phyloP scores from a whole-genome alignment of 257 asterid species.

The Orobanche coerulescens region DNA sequence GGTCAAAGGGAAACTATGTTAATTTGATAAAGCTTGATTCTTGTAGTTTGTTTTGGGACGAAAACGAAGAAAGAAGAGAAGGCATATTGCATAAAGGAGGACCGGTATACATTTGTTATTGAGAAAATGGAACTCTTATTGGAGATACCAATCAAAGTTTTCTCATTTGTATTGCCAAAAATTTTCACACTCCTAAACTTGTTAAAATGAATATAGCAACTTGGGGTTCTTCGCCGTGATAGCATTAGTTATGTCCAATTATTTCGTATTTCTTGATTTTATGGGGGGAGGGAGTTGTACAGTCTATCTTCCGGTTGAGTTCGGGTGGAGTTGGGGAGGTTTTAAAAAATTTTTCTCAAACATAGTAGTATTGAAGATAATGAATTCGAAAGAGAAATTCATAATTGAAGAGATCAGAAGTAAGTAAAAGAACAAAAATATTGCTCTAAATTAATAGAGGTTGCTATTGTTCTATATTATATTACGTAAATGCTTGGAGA shows the following conservation, averaged over 20 bases:
- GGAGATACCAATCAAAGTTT: background rate
- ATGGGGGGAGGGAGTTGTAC: too few species aligned
- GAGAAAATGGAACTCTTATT: background rate
- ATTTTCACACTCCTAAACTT: background rate
- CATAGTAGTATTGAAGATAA: background rate
- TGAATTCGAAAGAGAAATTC: background rate
- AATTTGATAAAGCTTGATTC: background rate
- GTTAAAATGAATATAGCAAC: background rate
- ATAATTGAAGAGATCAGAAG: background rate
- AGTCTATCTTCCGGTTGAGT: background rate
- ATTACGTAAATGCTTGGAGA: background rate
- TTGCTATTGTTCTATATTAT: background rate
- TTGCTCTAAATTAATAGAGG: background rate
- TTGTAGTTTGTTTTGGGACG: too few species aligned
- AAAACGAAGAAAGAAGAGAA: background rate
- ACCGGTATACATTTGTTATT: too few species aligned
- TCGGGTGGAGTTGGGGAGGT: background rate
- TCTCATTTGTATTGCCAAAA: background rate
- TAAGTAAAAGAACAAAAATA: background rate
- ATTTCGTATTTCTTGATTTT: background rate
- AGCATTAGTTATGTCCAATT: background rate
- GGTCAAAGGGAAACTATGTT: background rate
- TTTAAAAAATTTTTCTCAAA: background rate
- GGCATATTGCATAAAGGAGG: background rate
- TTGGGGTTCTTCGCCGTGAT: background rate